phyloP scores from a whole-genome alignment of 176 grass and related monocot genomes.

The Luzula sylvatica region DNA sequence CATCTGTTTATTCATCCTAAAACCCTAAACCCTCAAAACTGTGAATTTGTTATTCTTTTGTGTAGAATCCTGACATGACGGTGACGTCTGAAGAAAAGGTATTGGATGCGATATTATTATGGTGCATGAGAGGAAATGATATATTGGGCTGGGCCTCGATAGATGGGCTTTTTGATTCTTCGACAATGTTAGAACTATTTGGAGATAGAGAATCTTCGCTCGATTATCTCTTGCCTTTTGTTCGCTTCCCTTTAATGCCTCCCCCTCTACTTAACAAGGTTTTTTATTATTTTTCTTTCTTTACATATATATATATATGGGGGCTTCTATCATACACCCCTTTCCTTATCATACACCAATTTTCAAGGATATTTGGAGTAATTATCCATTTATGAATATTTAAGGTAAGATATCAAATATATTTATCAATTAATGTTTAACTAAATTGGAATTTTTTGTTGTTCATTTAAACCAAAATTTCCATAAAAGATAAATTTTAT shows the following conservation, averaged over 20 bases:
- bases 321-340: too few relatives aligned
- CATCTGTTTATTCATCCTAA: too few relatives aligned
- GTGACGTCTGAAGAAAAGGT: slow-evolving; percentile 96
- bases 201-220: slow-evolving; percentile 48
- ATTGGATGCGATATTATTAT: slow-evolving; percentile 74
- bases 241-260: slow-evolving; percentile 81
- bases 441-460: neutral
- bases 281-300: slow-evolving; percentile 3
- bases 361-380: too few relatives aligned
- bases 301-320: too few relatives aligned
- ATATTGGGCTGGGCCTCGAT: slow-evolving; percentile 48
- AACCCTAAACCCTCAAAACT: too few relatives aligned
- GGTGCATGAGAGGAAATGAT: slow-evolving; percentile 62
- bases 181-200: slow-evolving; percentile 51
- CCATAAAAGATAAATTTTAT: too few relatives aligned
- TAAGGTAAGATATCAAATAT: too few relatives aligned
- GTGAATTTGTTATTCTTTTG: slow-evolving; percentile 14
- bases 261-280: slow-evolving; percentile 45
- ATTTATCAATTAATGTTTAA: too few relatives aligned
- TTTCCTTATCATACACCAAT: neutral
- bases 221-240: slow-evolving; percentile 49
- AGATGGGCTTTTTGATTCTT: slow-evolving; percentile 53
- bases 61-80: slow-evolving; percentile 93
- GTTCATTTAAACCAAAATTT: too few relatives aligned
- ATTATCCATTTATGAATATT: too few relatives aligned